These are phyloP conservation scores for Acarospora socialis DNA, from an alignment of 2,329 filamentous ascomycete genomes.

Conservation along the genomic window DNA sequence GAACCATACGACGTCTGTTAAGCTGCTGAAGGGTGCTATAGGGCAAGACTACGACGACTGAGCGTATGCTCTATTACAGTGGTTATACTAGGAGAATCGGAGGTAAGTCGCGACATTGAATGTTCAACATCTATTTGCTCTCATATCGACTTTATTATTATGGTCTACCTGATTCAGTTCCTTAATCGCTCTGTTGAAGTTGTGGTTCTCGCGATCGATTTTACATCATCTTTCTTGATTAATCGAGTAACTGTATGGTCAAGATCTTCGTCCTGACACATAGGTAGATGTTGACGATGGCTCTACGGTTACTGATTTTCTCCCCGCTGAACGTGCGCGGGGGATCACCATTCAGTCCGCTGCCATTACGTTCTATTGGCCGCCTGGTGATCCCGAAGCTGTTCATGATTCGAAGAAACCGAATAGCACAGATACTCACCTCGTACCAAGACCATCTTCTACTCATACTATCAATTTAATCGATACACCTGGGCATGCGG, in stretches of 20 bases:
- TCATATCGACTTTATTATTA: neutral
- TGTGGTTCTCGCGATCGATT: too few relatives aligned
- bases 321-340: conserved; percentile 78
- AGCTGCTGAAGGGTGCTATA: conserved; percentile 32
- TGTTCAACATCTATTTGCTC: neutral
- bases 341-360: conserved; percentile 98
- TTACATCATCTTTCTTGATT: too few relatives aligned
- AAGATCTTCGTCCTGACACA: too few relatives aligned
- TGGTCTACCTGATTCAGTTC: too few relatives aligned
- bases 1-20: neutral
- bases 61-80: conserved; percentile 97
- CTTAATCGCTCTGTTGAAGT: too few relatives aligned
- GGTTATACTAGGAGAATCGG: conserved; percentile 78
- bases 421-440: conserved; percentile 11
- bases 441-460: conserved; percentile 22
- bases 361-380: conserved; percentile 91
- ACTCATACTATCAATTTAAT: conserved; percentile 76
- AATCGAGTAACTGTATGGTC: too few relatives aligned
- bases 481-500: conserved; percentile 90
- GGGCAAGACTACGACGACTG: conserved; percentile 96
- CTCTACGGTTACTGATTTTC: conserved; percentile 92
- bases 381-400: conserved; percentile 35
- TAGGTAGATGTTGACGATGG: conserved; percentile 90
- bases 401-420: conserved; percentile 14
- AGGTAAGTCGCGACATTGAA: conserved; percentile 26